Conservation (phyloP, 345 rosid genomes). For the Salix arbutifolia region DNA sequence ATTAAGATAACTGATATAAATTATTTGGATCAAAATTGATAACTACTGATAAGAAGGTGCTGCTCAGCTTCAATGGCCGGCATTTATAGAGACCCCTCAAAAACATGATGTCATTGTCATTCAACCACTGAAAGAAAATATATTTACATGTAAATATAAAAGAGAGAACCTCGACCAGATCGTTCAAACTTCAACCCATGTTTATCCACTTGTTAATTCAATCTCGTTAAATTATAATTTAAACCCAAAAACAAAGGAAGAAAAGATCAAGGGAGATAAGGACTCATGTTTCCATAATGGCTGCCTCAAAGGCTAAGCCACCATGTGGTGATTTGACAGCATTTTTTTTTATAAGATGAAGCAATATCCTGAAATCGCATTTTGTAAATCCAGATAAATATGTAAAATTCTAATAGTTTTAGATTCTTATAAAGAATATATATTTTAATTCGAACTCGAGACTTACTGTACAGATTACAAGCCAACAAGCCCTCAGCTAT, state of each 20-base stretch:
- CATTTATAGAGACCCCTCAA: neutral
- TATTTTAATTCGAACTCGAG: fast-evolving
- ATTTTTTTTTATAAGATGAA: too few relatives aligned
- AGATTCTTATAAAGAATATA: fast-evolving
- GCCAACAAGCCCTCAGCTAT: too few relatives aligned
- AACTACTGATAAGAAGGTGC: neutral
- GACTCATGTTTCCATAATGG: neutral
- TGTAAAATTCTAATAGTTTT: fast-evolving
- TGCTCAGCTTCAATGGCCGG: neutral
- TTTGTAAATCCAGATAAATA: fast-evolving
- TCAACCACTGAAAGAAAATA: conserved; percentile 3
- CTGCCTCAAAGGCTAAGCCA: neutral
- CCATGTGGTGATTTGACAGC: too few relatives aligned
- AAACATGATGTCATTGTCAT: conserved; percentile 13
- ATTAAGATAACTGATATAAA: too few relatives aligned
- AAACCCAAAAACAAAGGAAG: neutral
- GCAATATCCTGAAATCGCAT: too few relatives aligned
- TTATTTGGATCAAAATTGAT: too few relatives aligned
- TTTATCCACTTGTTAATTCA: too few relatives aligned
- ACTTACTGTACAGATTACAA: too few relatives aligned
- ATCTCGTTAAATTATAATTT: too few relatives aligned
- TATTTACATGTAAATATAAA: too few relatives aligned
- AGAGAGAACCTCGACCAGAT: neutral
- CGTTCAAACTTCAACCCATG: too few relatives aligned
- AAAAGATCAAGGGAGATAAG: neutral